Evolutionary conservation across 352 stramenopile genomes (phyloP).

Genomic region (Pythium grandisporangium): DNA sequence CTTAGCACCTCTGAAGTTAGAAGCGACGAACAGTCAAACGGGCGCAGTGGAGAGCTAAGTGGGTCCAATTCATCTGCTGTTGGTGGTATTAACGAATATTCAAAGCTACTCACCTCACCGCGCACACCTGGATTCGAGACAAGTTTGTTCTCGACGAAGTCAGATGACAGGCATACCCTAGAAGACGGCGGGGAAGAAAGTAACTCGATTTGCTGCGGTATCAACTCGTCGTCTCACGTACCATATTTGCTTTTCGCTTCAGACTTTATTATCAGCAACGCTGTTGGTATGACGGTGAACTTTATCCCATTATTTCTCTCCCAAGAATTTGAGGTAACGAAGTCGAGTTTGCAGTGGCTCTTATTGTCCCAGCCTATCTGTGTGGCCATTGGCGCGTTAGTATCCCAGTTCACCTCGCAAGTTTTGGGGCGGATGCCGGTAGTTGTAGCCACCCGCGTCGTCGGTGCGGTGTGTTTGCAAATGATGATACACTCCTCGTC

Average conservation of each 20-base stretch:
- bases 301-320: constrained; percentile 66
- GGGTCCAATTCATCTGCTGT: constrained; percentile 4
- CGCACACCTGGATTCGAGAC: constrained; percentile 1
- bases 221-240: constrained; percentile 35
- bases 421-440: constrained; percentile 37
- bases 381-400: constrained; percentile 27
- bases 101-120: constrained; percentile 3
- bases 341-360: constrained; percentile 43
- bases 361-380: constrained; percentile 43
- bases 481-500: constrained; percentile 29
- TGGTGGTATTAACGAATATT: constrained; percentile 7
- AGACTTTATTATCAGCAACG: constrained; percentile 67
- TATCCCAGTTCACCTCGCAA: constrained; percentile 31
- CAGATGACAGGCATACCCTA: neutral
- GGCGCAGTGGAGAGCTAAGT: neutral
- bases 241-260: constrained; percentile 51
- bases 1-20: constrained; percentile 21
- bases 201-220: constrained; percentile 8
- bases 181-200: constrained; percentile 1
- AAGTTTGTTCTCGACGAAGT: constrained; percentile 6
- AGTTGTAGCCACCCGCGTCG: constrained; percentile 28
- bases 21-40: constrained; percentile 3
- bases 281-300: constrained; percentile 38
- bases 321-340: constrained; percentile 38
- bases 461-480: constrained; percentile 31